A percentile compares a stretch with the other conserved stretches of the same genome.
These are phyloP conservation scores for Cavenderia fasciculata DNA, from an alignment of 78 protist species.

Conservation along the genomic window DNA sequence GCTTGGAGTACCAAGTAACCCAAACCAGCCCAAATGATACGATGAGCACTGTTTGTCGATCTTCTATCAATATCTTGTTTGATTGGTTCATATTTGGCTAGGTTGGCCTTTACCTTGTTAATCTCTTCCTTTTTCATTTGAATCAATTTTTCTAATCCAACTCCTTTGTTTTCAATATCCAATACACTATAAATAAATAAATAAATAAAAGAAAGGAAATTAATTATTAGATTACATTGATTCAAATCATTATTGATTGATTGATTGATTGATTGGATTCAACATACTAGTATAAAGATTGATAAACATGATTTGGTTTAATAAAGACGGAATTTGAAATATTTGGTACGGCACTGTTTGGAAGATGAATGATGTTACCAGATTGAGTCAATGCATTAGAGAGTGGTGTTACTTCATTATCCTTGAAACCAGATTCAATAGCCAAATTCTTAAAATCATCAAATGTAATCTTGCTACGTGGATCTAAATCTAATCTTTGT, in stretches of 20 bases:
- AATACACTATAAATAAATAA: slow-evolving; percentile 10
- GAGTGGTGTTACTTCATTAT: slow-evolving; percentile 6
- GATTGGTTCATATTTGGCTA: slow-evolving; percentile 15
- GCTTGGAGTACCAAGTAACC: slow-evolving; percentile 58
- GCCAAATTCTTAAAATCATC: slow-evolving; percentile 29
- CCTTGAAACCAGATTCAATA: slow-evolving; percentile 27
- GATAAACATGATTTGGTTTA: slow-evolving; percentile 46
- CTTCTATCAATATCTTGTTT: slow-evolving; percentile 33
- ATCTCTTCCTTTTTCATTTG: slow-evolving; percentile 35
- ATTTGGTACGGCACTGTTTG: neutral
- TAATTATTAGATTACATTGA: neutral
- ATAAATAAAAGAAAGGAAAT: neutral
- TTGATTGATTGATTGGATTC: neutral
- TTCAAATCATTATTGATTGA: neutral
- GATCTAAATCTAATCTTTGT: slow-evolving; percentile 46
- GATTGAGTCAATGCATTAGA: slow-evolving; percentile 30
- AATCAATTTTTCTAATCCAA: slow-evolving; percentile 46
- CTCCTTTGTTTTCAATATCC: slow-evolving; percentile 77
- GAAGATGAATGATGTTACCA: slow-evolving; percentile 48
- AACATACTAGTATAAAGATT: slow-evolving; percentile 76
- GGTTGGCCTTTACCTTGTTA: neutral
- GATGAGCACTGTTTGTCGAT: slow-evolving; percentile 23
- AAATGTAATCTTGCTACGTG: slow-evolving; percentile 65
- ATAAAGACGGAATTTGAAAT: slow-evolving; percentile 19
- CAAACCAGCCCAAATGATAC: slow-evolving; percentile 55